Evolutionary conservation across 106 monocot genomes (phyloP), one percentile per base, ranked within the genome.

Genomic region (Dioscorea dumetorum): DNA sequence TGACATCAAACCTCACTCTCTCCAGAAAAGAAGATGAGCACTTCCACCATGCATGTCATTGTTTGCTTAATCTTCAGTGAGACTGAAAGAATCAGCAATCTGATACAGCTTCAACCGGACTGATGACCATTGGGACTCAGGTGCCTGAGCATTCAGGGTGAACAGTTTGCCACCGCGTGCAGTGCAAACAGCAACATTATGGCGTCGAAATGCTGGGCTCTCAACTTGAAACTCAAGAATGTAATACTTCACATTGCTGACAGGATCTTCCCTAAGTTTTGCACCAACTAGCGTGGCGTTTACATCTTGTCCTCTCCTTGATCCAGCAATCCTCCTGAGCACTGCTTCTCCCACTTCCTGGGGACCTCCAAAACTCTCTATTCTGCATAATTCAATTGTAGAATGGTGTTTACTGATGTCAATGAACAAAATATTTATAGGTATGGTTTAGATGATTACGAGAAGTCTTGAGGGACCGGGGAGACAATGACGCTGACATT

Each of bases 401-500:
- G 41, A 41, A 41, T 41, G 41, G 0, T 41, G 41, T 41, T 41
- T 41, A 41, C 41, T 3, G 10, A 0, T 41, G 6, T 41, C 41
- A 41, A 41, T 41, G 9, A 41, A 5, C 41, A 41, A 41, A 41
- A 5, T 3, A 41, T 3, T 28, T 28, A 5, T 6, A 41, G 41
- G 41, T 8, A 3, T 41, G 41, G 6, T 41, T 41, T 41, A 41
- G 5, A 3, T 41, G 41, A 41, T 1, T 78, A 94, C 94, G 80
- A 82, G 87, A 94, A 94, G 49, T 81, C 82, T 23, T 22, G 79
- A 16, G 94, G 72, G 13, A 94, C 94, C 4, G 80, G 52, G 14
- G 90, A 87, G 52, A 88, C 85, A 35, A 91, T 82, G 74, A 95
- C 88, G 72, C 91, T 91, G 70, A 91, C 95, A 51, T 95, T 95